phyloP scores from a whole-genome alignment of 257 asterid species.

The Perilla frutescens region DNA sequence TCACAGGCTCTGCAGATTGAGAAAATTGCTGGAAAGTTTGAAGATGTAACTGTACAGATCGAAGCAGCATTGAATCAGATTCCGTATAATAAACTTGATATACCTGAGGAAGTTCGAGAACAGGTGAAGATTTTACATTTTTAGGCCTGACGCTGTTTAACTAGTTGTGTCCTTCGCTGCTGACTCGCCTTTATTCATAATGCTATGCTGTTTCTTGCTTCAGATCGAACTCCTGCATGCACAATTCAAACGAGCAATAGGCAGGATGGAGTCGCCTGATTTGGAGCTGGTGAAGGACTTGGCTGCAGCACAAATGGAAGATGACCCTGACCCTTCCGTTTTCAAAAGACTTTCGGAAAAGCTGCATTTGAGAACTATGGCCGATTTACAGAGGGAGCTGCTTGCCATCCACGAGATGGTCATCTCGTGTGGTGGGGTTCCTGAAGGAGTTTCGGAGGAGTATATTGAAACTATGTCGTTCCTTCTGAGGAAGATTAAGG shows the following conservation, averaged over 20 bases:
- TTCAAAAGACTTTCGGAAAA: slow-evolving; percentile 86
- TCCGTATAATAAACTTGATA: slow-evolving; percentile 70
- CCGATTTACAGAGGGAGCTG: slow-evolving; percentile 77
- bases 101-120: slow-evolving; percentile 91
- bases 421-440: slow-evolving; percentile 74
- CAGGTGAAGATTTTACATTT: slow-evolving; percentile 58
- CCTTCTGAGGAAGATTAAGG: slow-evolving; percentile 80
- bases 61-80: slow-evolving; percentile 76
- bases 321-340: slow-evolving; percentile 64
- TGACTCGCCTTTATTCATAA: slow-evolving; percentile 19
- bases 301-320: slow-evolving; percentile 78
- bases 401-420: slow-evolving; percentile 88
- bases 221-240: slow-evolving; percentile 91
- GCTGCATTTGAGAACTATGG: slow-evolving; percentile 70
- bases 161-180: slow-evolving; percentile 3
- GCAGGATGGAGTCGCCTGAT: slow-evolving; percentile 81
- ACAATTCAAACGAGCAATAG: slow-evolving; percentile 83
- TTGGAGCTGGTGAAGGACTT: slow-evolving; percentile 76
- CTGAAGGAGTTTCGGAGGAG: slow-evolving; percentile 80
- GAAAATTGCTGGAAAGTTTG: slow-evolving; percentile 66
- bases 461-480: slow-evolving; percentile 75
- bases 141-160: not conserved
- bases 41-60: slow-evolving; percentile 61
- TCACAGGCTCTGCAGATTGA: slow-evolving; percentile 84
- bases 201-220: slow-evolving; percentile 32